Evolutionary conservation across 2,329 filamentous ascomycete genomes (phyloP), one percentile per base, ranked within the genome.

Genomic region (Leptographium radiaticola): DNA sequence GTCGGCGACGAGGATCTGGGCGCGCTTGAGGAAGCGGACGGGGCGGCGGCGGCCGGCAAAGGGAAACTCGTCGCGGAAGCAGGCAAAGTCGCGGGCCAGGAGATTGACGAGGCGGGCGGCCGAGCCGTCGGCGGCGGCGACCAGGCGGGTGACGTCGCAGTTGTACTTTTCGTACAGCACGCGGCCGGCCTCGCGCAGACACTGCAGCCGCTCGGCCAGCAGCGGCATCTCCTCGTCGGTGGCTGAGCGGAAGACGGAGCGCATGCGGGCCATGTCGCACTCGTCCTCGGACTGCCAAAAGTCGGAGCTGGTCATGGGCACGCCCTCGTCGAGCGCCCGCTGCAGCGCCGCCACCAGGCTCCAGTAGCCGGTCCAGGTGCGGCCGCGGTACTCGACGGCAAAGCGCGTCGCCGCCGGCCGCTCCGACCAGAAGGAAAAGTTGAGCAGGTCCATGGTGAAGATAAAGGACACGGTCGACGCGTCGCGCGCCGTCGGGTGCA

Each of bases 361-460:
- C 84, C 87, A 95, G 68, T 98, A 98, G 4, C 93, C 93, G 0
- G 89, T 96, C 89, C 89, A 97, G 55, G 70, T 80, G 67, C 80
- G 84, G 33, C 81, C 89, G 47, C 77, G 79, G 68, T 96, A 97
- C 55, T 87, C 83, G 44, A 98, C 78, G 11, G 86, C 79, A 67
- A 91, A 98, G 12, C 89, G 77, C 62, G 91, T 82, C 6, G 81
- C 76, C 12, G 86, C 83, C 0, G 73, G 68, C 46, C 70, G 65
- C 52, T 87, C 84, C 15, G 88, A 94, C 93, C 93, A 98, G 67
- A 98, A 98, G 25, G 85, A 94, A 65, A 97, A 98, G 66, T 98
- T 98, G 51, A 98, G 72, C 33, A 98, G 68, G 66, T 98, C 93
- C 89, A 98, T 95, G 20, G 87, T 89, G 66, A 98, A 97, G 62